Evolutionary conservation across 257 asterid genomes (phyloP).

Genomic region (Mitragyna speciosa): DNA sequence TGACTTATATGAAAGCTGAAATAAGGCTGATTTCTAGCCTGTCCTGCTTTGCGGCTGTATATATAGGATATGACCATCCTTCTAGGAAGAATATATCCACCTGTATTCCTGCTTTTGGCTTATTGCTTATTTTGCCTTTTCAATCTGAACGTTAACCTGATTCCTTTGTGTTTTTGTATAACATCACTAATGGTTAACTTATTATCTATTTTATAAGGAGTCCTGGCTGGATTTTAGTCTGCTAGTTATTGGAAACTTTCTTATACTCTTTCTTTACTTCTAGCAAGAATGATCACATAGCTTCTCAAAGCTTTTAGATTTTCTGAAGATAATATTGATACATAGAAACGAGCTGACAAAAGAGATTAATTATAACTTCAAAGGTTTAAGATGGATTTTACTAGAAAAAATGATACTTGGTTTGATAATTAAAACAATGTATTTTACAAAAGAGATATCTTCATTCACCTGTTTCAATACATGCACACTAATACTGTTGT

Average conservation of each 20-base stretch:
- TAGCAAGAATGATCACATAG: background rate
- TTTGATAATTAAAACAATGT: background rate
- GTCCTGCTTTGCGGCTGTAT: background rate
- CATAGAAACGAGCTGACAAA: background rate
- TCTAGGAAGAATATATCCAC: background rate
- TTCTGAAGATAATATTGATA: background rate
- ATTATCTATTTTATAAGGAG: background rate
- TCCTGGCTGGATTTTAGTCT: background rate
- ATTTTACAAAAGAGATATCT: background rate
- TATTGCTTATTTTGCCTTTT: background rate
- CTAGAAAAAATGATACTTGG: background rate
- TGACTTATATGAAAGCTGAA: background rate
- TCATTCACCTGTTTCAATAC: background rate
- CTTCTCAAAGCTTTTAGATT: background rate
- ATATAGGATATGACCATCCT: background rate
- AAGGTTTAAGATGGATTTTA: background rate
- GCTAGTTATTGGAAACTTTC: background rate
- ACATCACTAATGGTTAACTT: background rate
- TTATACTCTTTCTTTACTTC: background rate
- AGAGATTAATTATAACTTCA: background rate
- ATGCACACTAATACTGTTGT: no score
- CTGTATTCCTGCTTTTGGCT: background rate
- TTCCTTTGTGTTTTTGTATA: background rate
- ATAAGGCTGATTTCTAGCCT: background rate
- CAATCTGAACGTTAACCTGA: background rate